Evolutionary conservation across 1,139 yeast genomes (phyloP).

Genomic region (Yamadazyma buinensis): DNA sequence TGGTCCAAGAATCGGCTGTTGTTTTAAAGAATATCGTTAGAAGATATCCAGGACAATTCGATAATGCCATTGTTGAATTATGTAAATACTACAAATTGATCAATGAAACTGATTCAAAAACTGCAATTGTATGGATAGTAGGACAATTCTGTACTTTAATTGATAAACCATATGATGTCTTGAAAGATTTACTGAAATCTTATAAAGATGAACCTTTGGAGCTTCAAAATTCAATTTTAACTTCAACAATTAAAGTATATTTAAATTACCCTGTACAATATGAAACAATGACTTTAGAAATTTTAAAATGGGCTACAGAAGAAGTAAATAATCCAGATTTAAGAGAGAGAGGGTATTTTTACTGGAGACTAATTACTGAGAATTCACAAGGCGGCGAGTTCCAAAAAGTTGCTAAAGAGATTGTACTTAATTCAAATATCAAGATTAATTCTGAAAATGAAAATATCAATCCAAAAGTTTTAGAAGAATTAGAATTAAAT

Average conservation of each 20-base stretch:
- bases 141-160: slow-evolving; percentile 66
- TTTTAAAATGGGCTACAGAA: slow-evolving; percentile 72
- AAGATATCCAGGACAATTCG: slow-evolving; percentile 57
- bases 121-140: slow-evolving; percentile 79
- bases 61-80: slow-evolving; percentile 37
- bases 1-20: slow-evolving; percentile 76
- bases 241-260: slow-evolving; percentile 72
- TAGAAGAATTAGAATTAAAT: slow-evolving; percentile 79
- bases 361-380: slow-evolving; percentile 74
- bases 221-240: slow-evolving; percentile 70
- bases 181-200: slow-evolving; percentile 42
- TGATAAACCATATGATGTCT: slow-evolving; percentile 41
- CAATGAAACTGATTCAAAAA: slow-evolving; percentile 77
- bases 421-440: slow-evolving; percentile 62
- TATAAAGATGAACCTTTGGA: slow-evolving; percentile 64
- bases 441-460: slow-evolving; percentile 66
- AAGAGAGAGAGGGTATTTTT: slow-evolving; percentile 80
- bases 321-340: slow-evolving; percentile 75
- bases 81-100: slow-evolving; percentile 43
- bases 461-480: slow-evolving; percentile 60
- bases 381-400: slow-evolving; percentile 24
- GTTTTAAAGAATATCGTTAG: slow-evolving; percentile 76
- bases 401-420: slow-evolving; percentile 45
- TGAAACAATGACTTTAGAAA: slow-evolving; percentile 54
- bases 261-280: slow-evolving; percentile 53